Percentiles rank a stretch among this genome's conserved stretches.
These are phyloP conservation scores for Xylaria digitata DNA, from an alignment of 2,329 filamentous ascomycete genomes.

Conservation along the genomic window DNA sequence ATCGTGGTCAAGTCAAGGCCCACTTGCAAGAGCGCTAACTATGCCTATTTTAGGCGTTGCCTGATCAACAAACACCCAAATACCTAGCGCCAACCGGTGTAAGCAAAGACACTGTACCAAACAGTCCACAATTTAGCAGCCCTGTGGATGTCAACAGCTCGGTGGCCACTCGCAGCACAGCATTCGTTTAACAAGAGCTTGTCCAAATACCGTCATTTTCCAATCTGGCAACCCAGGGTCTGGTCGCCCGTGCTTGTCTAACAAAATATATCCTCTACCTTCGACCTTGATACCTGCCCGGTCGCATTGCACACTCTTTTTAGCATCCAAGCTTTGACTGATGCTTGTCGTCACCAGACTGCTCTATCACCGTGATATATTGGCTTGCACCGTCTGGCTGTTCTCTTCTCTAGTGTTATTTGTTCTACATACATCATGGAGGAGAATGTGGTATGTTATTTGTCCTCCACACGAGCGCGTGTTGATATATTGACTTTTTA, in stretches of 20 bases:
- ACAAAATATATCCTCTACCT: slow-evolving; percentile 26
- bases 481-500: slow-evolving; percentile 27
- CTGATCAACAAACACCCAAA: slow-evolving; percentile 25
- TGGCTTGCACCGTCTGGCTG: neutral
- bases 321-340: slow-evolving; percentile 22
- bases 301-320: slow-evolving; percentile 29
- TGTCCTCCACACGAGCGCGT: neutral
- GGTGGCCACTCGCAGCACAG: slow-evolving; percentile 2
- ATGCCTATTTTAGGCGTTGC: slow-evolving; percentile 27
- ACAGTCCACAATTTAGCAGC: slow-evolving; percentile 14
- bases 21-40: neutral
- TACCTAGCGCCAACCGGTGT: neutral
- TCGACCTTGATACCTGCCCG: slow-evolving; percentile 18
- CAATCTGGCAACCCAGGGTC: neutral
- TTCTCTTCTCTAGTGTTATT: slow-evolving; percentile 17
- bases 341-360: slow-evolving; percentile 28
- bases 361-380: slow-evolving; percentile 31
- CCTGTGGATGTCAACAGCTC: slow-evolving; percentile 20
- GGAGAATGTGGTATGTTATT: slow-evolving; percentile 42
- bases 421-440: slow-evolving; percentile 40
- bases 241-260: neutral
- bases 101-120: slow-evolving; percentile 26
- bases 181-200: neutral
- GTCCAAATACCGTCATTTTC: neutral
- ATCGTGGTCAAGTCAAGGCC: no score